These are phyloP conservation scores for Buddleja alternifolia DNA, from an alignment of 257 asterid species.

Conservation along the genomic window DNA sequence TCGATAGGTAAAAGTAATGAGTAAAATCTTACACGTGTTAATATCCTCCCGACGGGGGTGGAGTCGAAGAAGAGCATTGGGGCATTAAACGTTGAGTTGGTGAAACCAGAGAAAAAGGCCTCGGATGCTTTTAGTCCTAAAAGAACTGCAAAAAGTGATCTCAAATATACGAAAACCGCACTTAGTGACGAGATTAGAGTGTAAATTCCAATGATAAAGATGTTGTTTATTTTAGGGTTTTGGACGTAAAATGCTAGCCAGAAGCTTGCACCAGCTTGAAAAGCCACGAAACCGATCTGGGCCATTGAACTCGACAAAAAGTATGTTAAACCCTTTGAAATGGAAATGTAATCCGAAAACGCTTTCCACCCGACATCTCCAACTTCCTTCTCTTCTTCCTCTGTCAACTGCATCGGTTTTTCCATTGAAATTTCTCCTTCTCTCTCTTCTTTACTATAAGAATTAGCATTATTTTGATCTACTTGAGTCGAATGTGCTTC, in stretches of 20 bases:
- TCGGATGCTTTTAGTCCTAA: slow-evolving; percentile 71
- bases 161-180: slow-evolving; percentile 54
- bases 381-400: slow-evolving; percentile 67
- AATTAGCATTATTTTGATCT: slow-evolving; percentile 26
- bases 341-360: slow-evolving; percentile 48
- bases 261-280: slow-evolving; percentile 78
- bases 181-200: slow-evolving; percentile 49
- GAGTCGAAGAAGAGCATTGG: slow-evolving; percentile 89
- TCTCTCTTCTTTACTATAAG: slow-evolving; percentile 33
- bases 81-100: slow-evolving; percentile 61
- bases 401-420: slow-evolving; percentile 56
- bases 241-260: slow-evolving; percentile 72
- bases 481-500: background rate
- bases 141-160: slow-evolving; percentile 53
- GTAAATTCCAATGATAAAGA: slow-evolving; percentile 50
- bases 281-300: slow-evolving; percentile 51
- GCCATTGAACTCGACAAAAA: slow-evolving; percentile 23
- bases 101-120: slow-evolving; percentile 63
- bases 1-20: background rate
- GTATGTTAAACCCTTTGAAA: slow-evolving; percentile 50
- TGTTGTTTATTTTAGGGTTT: slow-evolving; percentile 39
- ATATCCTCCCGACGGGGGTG: slow-evolving; percentile 79
- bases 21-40: slow-evolving; percentile 60
- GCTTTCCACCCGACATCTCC: slow-evolving; percentile 60
- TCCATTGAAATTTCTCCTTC: slow-evolving; percentile 43